Evolutionary conservation across 1,139 yeast genomes (phyloP), one percentile per base, ranked within the genome.

Genomic region (Pichia sp.): DNA sequence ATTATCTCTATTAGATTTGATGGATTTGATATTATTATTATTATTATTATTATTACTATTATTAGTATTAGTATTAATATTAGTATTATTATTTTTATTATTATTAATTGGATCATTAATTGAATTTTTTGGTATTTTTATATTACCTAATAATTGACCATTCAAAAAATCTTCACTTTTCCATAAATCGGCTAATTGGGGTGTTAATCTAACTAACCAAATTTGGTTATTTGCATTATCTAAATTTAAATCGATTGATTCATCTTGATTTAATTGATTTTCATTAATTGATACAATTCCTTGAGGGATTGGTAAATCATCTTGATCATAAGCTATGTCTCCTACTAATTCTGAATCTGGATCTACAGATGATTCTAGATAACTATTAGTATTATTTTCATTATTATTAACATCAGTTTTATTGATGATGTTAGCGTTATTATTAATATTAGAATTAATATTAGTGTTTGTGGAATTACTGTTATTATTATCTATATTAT

Each of bases 171-270:
- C 78, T 39, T 78, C 73, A 51, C 82, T 74, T 46, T 80, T 75
- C 96, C 97, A 89, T 54, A 77, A 73, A 42, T 83, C 89, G 40
- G 95, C 85, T 51, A 92, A 70, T 59, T 87, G 89, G 58, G 86
- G 79, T 4, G 98, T 97, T 55, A 92, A 68, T 56, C 95, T 79
- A 27, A 92, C 96, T 28, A 92, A 70, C 98, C 98, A 92, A 36
- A 92, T 82, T 57, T 87, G 87, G 55, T 80, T 80, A 40, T 66
- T 68, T 10, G 80, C 77, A 29, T 67, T 65, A 7, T 65, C 52
- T 40, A 83, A 59, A 56, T 82, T 78, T 69, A 84, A 66, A 59
- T 83, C 85, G 41, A 84, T 66, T 3, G 83, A 71, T 59, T 82
- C 89, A 48, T 46, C 50, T 32, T 57, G 55, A 23, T 57, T 57